A percentile compares a stretch with the other conserved stretches of the same genome.
Conservation (phyloP, 2,329 filamentous ascomycete genomes). For the Esteya vermicola region DNA sequence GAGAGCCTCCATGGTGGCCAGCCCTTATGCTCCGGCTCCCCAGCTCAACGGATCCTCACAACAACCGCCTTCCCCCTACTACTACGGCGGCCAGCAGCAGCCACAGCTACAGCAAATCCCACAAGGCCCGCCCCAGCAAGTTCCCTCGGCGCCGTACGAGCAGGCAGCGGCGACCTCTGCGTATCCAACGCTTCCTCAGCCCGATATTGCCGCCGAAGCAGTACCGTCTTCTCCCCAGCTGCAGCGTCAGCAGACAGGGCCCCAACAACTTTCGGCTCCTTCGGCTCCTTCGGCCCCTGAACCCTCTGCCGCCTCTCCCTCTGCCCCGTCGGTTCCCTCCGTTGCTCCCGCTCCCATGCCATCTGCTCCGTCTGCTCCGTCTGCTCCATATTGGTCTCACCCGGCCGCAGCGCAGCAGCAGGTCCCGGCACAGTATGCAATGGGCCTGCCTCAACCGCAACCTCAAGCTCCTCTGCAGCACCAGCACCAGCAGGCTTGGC, state of each 20-base stretch:
- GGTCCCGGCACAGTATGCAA: slow-evolving; percentile 15
- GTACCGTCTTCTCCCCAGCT: too few relatives aligned
- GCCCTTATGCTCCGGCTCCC: too few relatives aligned
- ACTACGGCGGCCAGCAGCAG: slow-evolving; percentile 8
- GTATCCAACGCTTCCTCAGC: too few relatives aligned
- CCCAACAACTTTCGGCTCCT: too few relatives aligned
- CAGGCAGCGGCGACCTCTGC: too few relatives aligned
- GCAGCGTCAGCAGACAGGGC: slow-evolving; percentile 2
- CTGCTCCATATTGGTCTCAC: slow-evolving; percentile 34
- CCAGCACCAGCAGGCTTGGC: slow-evolving; percentile 16
- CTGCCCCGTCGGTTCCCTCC: slow-evolving; percentile 17
- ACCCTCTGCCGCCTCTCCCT: too few relatives aligned
- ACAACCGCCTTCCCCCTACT: too few relatives aligned
- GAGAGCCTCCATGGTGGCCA: too few relatives aligned
- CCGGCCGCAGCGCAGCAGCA: slow-evolving; percentile 24
- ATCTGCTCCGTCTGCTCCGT: slow-evolving; percentile 12
- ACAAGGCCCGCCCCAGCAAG: neutral
- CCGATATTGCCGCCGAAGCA: too few relatives aligned
- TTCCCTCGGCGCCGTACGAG: too few relatives aligned
- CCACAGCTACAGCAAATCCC: neutral
- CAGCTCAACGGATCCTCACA: too few relatives aligned
- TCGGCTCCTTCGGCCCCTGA: too few relatives aligned
- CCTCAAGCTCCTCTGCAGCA: slow-evolving; percentile 4
- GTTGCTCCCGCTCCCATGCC: slow-evolving; percentile 18
- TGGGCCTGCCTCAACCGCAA: slow-evolving; percentile 20